Conservation (phyloP, 129 eudicot genomes). For the Flaveria trinervia region DNA sequence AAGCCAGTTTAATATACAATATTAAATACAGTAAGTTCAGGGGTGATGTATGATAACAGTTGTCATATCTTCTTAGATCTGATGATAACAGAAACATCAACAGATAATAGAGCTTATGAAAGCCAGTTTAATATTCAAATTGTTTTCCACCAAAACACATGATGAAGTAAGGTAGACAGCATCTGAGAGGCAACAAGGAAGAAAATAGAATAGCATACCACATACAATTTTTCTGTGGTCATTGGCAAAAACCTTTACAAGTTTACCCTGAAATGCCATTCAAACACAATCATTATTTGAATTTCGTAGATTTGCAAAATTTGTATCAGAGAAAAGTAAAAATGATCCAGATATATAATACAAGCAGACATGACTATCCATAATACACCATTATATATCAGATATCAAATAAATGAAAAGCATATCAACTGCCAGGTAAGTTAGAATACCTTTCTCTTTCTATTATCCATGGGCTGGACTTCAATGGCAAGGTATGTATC, state of each 20-base stretch:
- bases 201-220: conserved; percentile 49
- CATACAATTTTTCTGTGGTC: conserved; percentile 80
- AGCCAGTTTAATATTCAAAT: neutral
- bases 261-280: conserved; percentile 74
- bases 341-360: neutral
- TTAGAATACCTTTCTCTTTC: conserved; percentile 70
- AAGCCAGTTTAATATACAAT: conserved; percentile 1
- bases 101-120: neutral
- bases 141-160: conserved; percentile 5
- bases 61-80: neutral
- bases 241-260: conserved; percentile 86
- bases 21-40: neutral
- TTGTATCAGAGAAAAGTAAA: conserved; percentile 2
- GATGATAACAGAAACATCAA: too few species aligned
- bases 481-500: conserved; percentile 86
- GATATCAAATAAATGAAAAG: conserved; percentile 11
- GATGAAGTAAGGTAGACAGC: neutral
- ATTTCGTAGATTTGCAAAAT: neutral
- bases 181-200: conserved; percentile 15
- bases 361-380: neutral
- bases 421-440: conserved; percentile 16
- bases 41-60: neutral
- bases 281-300: conserved; percentile 9
- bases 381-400: neutral
- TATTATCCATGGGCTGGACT: conserved; percentile 92